phyloP scores from a whole-genome alignment of 805 yeast genomes.

The Saturnispora halmiae region DNA sequence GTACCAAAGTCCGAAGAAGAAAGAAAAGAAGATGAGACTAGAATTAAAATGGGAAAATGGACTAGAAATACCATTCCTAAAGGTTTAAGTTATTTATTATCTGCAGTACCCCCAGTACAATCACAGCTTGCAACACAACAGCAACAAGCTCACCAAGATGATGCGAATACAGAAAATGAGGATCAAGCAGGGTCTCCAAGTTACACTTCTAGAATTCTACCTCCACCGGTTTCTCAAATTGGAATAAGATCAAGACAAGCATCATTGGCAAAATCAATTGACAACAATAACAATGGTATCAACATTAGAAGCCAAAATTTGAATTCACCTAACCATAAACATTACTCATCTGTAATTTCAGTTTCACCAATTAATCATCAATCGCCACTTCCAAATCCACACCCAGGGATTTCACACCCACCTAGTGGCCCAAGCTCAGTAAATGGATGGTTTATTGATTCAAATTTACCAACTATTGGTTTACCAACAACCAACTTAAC shows the following conservation, averaged over 20 bases:
- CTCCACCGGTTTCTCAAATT: constrained; percentile 10
- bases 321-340: constrained; percentile 1
- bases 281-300: too few species aligned
- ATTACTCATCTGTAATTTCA: constrained; percentile 7
- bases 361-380: constrained; percentile 1
- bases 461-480: constrained; percentile 1
- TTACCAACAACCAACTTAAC: constrained; percentile 1
- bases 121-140: too few species aligned
- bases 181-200: background rate
- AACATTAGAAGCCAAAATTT: background rate
- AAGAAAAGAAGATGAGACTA: constrained; percentile 38
- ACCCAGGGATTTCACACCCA: background rate
- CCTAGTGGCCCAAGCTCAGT: background rate
- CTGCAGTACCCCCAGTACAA: constrained; percentile 16
- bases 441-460: constrained; percentile 7
- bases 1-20: constrained; percentile 30
- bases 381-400: constrained; percentile 3
- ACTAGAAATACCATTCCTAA: constrained; percentile 46
- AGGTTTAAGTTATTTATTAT: constrained; percentile 41
- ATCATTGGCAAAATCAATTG: background rate
- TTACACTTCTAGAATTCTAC: constrained; percentile 10
- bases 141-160: constrained; percentile 5
- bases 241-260: constrained; percentile 3
- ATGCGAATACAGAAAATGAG: background rate
- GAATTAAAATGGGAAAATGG: constrained; percentile 40